Evolutionary conservation across 805 yeast genomes (phyloP).

Genomic region (Starmerella davenportii): DNA sequence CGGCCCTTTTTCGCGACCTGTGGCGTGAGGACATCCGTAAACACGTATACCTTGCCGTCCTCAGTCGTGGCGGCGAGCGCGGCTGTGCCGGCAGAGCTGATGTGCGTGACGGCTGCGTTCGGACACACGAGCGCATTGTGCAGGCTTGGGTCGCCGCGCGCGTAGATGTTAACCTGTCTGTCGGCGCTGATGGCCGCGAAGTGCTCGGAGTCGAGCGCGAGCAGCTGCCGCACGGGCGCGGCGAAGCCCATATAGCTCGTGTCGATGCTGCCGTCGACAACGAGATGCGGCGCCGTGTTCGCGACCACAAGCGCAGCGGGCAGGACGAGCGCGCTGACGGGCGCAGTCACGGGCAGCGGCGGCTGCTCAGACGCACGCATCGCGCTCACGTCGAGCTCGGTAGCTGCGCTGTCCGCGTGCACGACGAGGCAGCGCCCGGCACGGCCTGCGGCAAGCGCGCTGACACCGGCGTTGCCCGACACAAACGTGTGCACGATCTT

Average conservation of each 20-base stretch:
- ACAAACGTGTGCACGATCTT: conserved; percentile 31
- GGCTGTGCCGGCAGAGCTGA: conserved; percentile 19
- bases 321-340: background rate
- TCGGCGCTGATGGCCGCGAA: conserved; percentile 69
- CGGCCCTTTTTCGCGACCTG: conserved; percentile 4
- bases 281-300: conserved; percentile 45
- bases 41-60: conserved; percentile 56
- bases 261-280: conserved; percentile 28
- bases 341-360: conserved; percentile 3
- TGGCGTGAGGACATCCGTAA: conserved; percentile 33
- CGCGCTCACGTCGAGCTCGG: conserved; percentile 44
- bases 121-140: conserved; percentile 50
- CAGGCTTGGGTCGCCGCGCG: conserved; percentile 29
- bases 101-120: conserved; percentile 32
- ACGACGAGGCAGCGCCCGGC: conserved; percentile 6
- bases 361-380: conserved; percentile 19
- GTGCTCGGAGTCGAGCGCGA: conserved; percentile 25
- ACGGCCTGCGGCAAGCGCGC: background rate
- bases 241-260: conserved; percentile 61
- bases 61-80: conserved; percentile 46
- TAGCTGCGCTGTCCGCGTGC: conserved; percentile 23
- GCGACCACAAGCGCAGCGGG: conserved; percentile 32
- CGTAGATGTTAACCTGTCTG: conserved; percentile 59
- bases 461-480: conserved; percentile 5
- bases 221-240: conserved; percentile 39